Evolutionary conservation across 176 grass and related monocot species (phyloP), one percentile per base, ranked within the genome.

Genomic region (Lolium rigidum): DNA sequence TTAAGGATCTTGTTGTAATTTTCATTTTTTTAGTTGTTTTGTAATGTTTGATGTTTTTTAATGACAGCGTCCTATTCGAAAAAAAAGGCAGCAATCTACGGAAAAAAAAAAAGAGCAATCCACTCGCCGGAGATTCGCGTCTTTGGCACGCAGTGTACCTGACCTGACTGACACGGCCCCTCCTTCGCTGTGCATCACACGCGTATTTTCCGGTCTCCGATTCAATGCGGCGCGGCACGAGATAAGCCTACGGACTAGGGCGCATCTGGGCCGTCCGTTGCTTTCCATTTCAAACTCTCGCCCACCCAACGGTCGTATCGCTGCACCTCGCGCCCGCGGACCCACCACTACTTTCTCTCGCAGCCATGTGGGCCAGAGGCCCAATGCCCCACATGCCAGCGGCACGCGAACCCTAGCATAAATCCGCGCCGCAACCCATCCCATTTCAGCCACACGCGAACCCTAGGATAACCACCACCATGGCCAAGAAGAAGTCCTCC

Each of bases 401-500:
- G 68, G 4, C 4, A 70, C 4, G 1, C 14, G 26, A 28, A 6
- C 2, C 14, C 4, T 6, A 2, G 25, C 46, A 80, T 91, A 87
- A 84, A 87, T 87, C 2, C 69, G 10, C 68, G 39, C 81, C 22
- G 15, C 25, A 66, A 43, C 70, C 75, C 59, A 49, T 38, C 15
- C 28, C 76, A 18, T 84, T 83, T 43, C 64, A 35, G 51, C 81
- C 85, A 80, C 71, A 65, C 76, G 39, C 64, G 41, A 86, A 77
- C 91, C 81, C 85, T 85, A 85, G 41, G 12, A 84, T 38, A 84
- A 22, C 78, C 47, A 91, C 76, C 61, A 94, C 39, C 44, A 46
- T 94, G 93, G 93, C 90, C 73, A 94, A 86, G 80, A 92, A 94
- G 87, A 92, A 94, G 64, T 81, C 71, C n/a, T 16, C 70, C 25